These are phyloP conservation scores for Exophiala alcalophila DNA, from an alignment of 2,329 filamentous ascomycete genomes.

Conservation along the genomic window DNA sequence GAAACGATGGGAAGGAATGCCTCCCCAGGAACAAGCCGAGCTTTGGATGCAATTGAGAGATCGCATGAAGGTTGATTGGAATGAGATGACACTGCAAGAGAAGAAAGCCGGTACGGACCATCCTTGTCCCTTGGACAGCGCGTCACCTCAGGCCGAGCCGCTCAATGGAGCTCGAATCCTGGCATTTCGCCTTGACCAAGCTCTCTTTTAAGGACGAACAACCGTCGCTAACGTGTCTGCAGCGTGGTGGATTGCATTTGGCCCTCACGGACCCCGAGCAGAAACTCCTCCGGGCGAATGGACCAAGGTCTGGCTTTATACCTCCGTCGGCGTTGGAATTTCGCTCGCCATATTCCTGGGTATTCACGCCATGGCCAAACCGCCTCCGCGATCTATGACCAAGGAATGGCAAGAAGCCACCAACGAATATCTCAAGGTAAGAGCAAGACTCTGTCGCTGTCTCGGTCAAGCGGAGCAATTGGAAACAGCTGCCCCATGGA, in stretches of 20 bases:
- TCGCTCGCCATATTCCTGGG: slow-evolving; percentile 69
- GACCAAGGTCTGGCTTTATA: slow-evolving; percentile 73
- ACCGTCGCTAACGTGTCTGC: slow-evolving; percentile 32
- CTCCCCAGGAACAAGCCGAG: slow-evolving; percentile 97
- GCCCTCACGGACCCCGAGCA: slow-evolving; percentile 89
- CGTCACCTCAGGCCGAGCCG: not conserved
- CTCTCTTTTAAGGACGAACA: slow-evolving; percentile 8
- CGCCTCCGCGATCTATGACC: slow-evolving; percentile 80
- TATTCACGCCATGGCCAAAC: slow-evolving; percentile 69
- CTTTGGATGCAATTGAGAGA: slow-evolving; percentile 98
- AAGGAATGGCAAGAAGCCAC: slow-evolving; percentile 94
- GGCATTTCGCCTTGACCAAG: not conserved
- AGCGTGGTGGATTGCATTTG: slow-evolving; percentile 99
- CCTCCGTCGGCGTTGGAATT: slow-evolving; percentile 63
- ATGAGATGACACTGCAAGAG: slow-evolving; percentile 90
- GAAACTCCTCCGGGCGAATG: slow-evolving; percentile 78
- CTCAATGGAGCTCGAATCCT: slow-evolving; percentile 3
- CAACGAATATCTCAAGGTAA: slow-evolving; percentile 90
- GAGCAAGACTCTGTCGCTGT: too few species aligned
- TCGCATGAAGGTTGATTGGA: slow-evolving; percentile 98
- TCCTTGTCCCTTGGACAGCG: not conserved
- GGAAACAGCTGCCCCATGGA: too few species aligned
- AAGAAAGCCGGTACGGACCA: slow-evolving; percentile 92
- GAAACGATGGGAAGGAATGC: slow-evolving; percentile 98
- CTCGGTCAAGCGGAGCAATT: too few species aligned